phyloP scores from a whole-genome alignment of 192 early-diverging fungal genomes.

The Coemansia sp. region DNA sequence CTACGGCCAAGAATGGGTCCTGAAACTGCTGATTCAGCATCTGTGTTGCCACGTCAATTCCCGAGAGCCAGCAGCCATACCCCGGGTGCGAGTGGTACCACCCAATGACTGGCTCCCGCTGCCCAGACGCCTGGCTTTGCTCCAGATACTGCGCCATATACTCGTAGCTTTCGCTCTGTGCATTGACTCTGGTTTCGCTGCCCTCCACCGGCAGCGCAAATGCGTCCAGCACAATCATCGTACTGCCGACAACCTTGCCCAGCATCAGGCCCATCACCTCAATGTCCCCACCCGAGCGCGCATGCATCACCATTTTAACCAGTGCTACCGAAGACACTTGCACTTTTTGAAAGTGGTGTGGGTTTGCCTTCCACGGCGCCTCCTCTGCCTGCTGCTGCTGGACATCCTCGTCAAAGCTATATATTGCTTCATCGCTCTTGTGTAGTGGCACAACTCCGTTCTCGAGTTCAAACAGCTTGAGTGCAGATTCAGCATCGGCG shows the following conservation, averaged over 20 bases:
- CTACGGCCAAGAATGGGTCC: constrained; percentile 93
- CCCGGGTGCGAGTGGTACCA: constrained; percentile 99
- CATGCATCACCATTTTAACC: constrained; percentile 99
- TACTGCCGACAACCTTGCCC: constrained; percentile 83
- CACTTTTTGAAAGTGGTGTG: constrained; percentile 66
- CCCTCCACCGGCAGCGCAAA: constrained; percentile 98
- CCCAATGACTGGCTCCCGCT: constrained; percentile 89
- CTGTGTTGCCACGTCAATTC: constrained; percentile 96
- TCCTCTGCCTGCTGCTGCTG: constrained; percentile 62
- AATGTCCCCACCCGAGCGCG: constrained; percentile 91
- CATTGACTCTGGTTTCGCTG: constrained; percentile 96
- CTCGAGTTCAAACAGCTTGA: constrained; percentile 53
- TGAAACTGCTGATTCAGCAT: constrained; percentile 91
- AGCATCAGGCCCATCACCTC: constrained; percentile 99
- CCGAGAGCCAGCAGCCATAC: constrained; percentile 99
- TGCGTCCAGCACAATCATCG: constrained; percentile 94
- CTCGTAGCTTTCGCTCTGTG: constrained; percentile 88
- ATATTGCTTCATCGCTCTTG: constrained; percentile 71
- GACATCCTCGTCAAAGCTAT: constrained; percentile 70
- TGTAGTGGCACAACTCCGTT: constrained; percentile 75
- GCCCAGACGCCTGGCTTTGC: constrained; percentile 79
- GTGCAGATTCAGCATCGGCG: constrained; percentile 16
- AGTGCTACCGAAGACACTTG: constrained; percentile 92
- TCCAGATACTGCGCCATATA: constrained; percentile 96
- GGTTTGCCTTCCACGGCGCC: constrained; percentile 80